Conservation (phyloP, 441 rosid genomes). For the Gossypium laxum region DNA sequence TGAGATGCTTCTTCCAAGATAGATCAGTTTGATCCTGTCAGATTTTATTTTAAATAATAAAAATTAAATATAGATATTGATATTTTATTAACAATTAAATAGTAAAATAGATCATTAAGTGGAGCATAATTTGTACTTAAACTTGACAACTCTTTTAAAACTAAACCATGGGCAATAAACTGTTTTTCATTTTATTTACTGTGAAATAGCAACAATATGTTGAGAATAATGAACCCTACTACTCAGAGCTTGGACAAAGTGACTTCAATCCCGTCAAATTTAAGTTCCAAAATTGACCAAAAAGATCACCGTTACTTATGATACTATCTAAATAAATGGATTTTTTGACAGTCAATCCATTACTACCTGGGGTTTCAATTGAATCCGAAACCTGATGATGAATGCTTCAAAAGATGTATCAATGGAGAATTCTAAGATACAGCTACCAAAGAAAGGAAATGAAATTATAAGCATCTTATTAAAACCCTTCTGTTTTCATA, state of each 20-base stretch:
- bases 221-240: background rate
- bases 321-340: background rate
- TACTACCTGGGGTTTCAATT: background rate
- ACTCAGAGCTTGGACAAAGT: background rate
- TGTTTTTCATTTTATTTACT: background rate
- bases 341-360: background rate
- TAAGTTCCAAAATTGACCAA: background rate
- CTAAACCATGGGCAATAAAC: too few relatives aligned
- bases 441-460: background rate
- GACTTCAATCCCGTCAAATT: background rate
- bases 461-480: constrained; percentile 7
- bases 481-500: background rate
- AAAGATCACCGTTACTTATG: background rate
- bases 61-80: too few relatives aligned
- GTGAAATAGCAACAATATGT: background rate
- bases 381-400: background rate
- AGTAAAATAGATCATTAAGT: too few relatives aligned
- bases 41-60: too few relatives aligned
- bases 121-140: too few relatives aligned
- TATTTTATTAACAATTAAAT: too few relatives aligned
- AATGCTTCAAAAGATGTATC: background rate
- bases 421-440: background rate
- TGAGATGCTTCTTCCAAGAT: too few relatives aligned
- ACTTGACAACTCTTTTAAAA: too few relatives aligned
- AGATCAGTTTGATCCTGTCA: too few relatives aligned